Conservation (phyloP, 441 rosid species). For the Brassica hybrid region DNA sequence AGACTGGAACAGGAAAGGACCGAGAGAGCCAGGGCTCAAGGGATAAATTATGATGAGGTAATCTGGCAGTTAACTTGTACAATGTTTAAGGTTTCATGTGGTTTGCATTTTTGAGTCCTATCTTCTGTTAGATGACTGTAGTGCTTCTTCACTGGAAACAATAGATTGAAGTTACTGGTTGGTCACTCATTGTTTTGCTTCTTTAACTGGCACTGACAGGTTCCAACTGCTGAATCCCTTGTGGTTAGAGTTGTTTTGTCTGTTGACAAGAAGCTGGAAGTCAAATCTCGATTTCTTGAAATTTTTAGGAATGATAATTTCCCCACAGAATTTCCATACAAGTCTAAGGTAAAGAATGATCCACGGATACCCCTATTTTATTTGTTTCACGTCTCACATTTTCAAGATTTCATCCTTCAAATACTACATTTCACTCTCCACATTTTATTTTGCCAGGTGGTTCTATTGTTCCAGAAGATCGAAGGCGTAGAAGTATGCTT, state of each 20-base stretch:
- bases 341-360: conserved; percentile 76
- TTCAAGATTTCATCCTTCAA: conserved; percentile 18
- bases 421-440: conserved; percentile 2
- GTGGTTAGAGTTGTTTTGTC: conserved; percentile 98
- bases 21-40: conserved; percentile 86
- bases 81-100: conserved; percentile 26
- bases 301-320: conserved; percentile 88
- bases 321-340: conserved; percentile 91
- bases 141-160: conserved; percentile 15
- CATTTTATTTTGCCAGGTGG: conserved; percentile 61
- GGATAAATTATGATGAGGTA: conserved; percentile 94
- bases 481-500: conserved; percentile 99
- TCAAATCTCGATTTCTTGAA: conserved; percentile 93
- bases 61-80: conserved; percentile 27
- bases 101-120: conserved; percentile 12
- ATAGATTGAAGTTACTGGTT: conserved; percentile 25
- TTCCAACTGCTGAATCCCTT: conserved; percentile 93
- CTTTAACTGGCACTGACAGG: conserved; percentile 51
- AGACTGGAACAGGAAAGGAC: conserved; percentile 77
- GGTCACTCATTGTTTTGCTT: conserved; percentile 20
- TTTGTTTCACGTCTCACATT: conserved; percentile 15
- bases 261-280: conserved; percentile 97
- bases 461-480: conserved; percentile 97
- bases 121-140: neutral
- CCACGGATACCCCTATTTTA: conserved; percentile 5